These are phyloP conservation scores for Capsella bursapastoris DNA, from an alignment of 345 rosid species.

Conservation along the genomic window DNA sequence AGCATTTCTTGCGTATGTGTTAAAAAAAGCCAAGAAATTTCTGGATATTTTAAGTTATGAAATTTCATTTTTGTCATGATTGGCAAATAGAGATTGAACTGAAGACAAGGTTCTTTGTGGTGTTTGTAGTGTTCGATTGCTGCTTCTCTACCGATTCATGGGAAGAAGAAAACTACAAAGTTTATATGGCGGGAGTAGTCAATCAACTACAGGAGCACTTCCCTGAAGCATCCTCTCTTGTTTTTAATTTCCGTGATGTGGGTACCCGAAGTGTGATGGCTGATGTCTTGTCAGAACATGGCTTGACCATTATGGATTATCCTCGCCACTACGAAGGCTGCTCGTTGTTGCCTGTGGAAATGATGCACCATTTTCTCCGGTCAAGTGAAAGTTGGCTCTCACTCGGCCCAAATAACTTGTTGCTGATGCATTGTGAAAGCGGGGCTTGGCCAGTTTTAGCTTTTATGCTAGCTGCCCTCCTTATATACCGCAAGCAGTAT, in stretches of 20 bases:
- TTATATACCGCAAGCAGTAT: conserved; percentile 83
- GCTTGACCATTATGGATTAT: conserved; percentile 94
- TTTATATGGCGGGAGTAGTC: conserved; percentile 66
- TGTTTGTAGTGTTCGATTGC: conserved; percentile 78
- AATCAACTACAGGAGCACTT: conserved; percentile 73
- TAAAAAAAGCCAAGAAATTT: background rate
- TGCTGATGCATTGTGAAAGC: conserved; percentile 87
- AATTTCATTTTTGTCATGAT: background rate
- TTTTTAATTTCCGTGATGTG: conserved; percentile 89
- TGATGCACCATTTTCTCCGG: conserved; percentile 87
- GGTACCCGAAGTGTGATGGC: conserved; percentile 61
- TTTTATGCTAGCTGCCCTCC: conserved; percentile 79
- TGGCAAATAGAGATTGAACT: conserved; percentile 15
- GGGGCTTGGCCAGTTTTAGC: conserved; percentile 94
- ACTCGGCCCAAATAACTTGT: conserved; percentile 72
- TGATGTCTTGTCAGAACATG: conserved; percentile 65
- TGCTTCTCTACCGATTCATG: conserved; percentile 76
- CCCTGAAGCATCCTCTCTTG: conserved; percentile 81
- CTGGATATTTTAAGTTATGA: background rate
- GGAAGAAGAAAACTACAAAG: conserved; percentile 69
- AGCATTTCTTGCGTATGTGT: conserved; percentile 2
- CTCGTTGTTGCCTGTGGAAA: conserved; percentile 79
- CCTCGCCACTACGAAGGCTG: conserved; percentile 95
- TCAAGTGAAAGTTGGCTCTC: conserved; percentile 97
- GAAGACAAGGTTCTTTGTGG: conserved; percentile 9